Evolutionary conservation across 2,329 filamentous ascomycete genomes (phyloP).

Genomic region (Fusarium neocosmosporiellum): DNA sequence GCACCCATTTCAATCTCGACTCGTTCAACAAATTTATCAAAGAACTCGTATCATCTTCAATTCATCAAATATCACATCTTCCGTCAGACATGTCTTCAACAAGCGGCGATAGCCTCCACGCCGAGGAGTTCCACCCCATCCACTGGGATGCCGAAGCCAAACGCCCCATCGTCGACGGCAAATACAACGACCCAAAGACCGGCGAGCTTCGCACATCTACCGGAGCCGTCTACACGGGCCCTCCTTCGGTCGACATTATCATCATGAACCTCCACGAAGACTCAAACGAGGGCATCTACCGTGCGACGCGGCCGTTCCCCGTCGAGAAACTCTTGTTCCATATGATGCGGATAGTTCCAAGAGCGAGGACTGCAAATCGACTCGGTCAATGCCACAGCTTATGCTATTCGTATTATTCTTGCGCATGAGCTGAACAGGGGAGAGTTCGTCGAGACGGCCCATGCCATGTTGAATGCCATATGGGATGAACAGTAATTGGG

Average conservation of each 20-base stretch:
- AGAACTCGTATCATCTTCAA: neutral
- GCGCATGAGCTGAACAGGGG: neutral
- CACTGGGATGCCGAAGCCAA: neutral
- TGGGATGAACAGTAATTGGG: neutral
- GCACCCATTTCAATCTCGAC: neutral
- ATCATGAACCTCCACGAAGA: neutral
- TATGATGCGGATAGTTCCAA: neutral
- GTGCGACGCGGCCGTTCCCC: neutral
- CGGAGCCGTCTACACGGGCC: neutral
- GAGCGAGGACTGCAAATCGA: neutral
- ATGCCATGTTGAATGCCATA: neutral
- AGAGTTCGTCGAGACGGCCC: neutral
- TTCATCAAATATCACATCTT: neutral
- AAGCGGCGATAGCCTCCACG: neutral
- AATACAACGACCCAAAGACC: neutral
- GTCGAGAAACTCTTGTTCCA: neutral
- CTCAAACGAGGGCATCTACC: neutral
- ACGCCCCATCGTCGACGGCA: neutral
- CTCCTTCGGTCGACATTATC: neutral
- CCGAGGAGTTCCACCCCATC: neutral
- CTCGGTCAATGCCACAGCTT: neutral
- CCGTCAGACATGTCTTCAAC: neutral
- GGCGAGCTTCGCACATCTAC: neutral
- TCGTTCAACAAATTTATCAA: neutral
- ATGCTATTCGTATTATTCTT: neutral